Evolutionary conservation across 2,329 filamentous ascomycete species (phyloP), one percentile per base, ranked within the genome.

Genomic region (Talaromyces marneffei): DNA sequence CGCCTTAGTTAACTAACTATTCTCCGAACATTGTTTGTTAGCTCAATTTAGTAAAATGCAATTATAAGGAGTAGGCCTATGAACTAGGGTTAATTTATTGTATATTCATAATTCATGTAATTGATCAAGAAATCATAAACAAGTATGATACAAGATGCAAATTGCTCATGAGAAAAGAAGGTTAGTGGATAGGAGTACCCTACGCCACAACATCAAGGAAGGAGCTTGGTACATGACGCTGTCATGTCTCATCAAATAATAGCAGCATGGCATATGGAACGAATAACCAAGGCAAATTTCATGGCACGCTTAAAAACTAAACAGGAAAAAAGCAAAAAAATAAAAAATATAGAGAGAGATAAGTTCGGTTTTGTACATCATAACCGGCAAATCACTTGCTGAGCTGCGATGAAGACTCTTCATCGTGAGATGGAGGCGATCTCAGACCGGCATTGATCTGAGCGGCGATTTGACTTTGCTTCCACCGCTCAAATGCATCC

Each of bases 381-480:
- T 33, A n/a, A 10, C 40, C 2, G 52, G 27, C 1, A 20, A 12
- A 23, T 54, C 23, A 48, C 12, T 56, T 40, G 53, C 35, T 46
- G 31, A 44, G 50, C 10, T 42, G 55, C 4, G 46, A 40, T 42
- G 50, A 37, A 23, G 46, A 10, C 20, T 58, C 50, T 23, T 33
- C 54, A 27, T 35, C 54, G 10, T 64, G 60, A 16, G 53, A 52
- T 25, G 60, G 62, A 48, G 46, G 67, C 16, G 63, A 65, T 31
- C 70, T 66, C 44, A 71, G 65, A 12, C 75, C 75, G 44, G 74
- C 75, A 64, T 79, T 79, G 29, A 78, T 75, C 62, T 79, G 76
- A 14, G 78, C 77, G 3, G 77, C 78, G 55, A 80, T 75, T 60
- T 80, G 78, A 16, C 74, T 77, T 62, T 78, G 72, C 57, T 74